Base-by-base conservation (phyloP, 352 stramenopile species). In the Blastocystis sp. region DNA sequence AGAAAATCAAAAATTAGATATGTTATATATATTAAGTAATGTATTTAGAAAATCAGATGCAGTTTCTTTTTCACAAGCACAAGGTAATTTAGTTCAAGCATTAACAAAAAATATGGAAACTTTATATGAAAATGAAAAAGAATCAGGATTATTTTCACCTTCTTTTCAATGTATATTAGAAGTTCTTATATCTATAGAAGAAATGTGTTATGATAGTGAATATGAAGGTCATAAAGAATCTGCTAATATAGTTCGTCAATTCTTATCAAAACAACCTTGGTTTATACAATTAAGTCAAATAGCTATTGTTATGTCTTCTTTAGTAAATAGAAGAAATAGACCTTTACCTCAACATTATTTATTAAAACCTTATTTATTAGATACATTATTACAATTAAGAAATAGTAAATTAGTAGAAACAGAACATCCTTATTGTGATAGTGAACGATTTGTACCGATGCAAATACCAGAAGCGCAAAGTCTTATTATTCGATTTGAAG, bases 161-260 rank as follows among this genome's bases (percentile, higher is more conserved):
- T 62, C 52, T 1, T 62, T 62, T 42, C 52, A 62, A 33, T n/a
- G 27, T 25, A 19, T 62, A 19, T 2, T 62, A 11, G 52, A 62
- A 10, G 52, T 62, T 39, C 10, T 62, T 30, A n/a, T 62, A 9
- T 48, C 21, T 19, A 42, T n/a, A 11, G 23, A 24, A 19, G 32
- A 54, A 28, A 62, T 62, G 52, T 62, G 52, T 25, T 62, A 62
- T 27, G 52, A 62, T 27, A 40, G 16, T 11, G 25, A 19, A 9
- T 54, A 52, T 19, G n/a, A 49, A 2, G 52, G 52, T 18, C 33
- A 33, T 1, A 7, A 11, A 5, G 11, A 33, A 10, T 25, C 48
- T 16, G 31, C 52, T 10, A 18, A 11, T 9, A 4, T 11, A 11
- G 52, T 62, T 39, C 18, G 43, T 30, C 24, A 21, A 0, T 39